Evolutionary conservation across 805 yeast species (phyloP).

Genomic region (Ogataea paradorogensis): DNA sequence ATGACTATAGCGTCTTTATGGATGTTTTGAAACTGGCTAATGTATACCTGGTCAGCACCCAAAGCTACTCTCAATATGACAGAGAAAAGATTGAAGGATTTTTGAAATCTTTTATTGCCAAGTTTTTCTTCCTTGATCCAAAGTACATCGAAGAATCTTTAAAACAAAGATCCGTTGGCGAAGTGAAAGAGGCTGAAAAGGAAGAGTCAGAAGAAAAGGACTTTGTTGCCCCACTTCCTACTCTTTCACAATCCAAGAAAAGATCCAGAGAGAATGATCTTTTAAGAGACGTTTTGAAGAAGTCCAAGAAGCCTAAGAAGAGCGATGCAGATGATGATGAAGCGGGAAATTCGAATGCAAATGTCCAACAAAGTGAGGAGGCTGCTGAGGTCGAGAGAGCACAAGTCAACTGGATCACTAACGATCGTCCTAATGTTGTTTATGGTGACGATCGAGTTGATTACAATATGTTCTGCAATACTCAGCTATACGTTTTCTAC

Average conservation of each 20-base stretch:
- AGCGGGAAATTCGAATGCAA: slow-evolving; percentile 8
- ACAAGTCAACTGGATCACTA: slow-evolving; percentile 34
- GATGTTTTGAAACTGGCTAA: slow-evolving; percentile 71
- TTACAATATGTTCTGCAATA: slow-evolving; percentile 82
- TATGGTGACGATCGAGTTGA: slow-evolving; percentile 43
- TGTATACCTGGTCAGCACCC: slow-evolving; percentile 62
- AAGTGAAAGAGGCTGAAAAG: slow-evolving; percentile 22
- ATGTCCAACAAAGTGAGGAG: slow-evolving; percentile 16
- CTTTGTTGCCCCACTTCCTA: slow-evolving; percentile 14
- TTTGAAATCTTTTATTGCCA: slow-evolving; percentile 62
- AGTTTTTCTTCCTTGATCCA: slow-evolving; percentile 64
- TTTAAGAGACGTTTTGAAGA: slow-evolving; percentile 57
- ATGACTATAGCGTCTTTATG: slow-evolving; percentile 63
- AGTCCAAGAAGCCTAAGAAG: slow-evolving; percentile 34
- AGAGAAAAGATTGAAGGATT: slow-evolving; percentile 73
- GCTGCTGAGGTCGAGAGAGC: slow-evolving; percentile 34
- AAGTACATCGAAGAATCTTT: slow-evolving; percentile 44
- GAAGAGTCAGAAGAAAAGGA: slow-evolving; percentile 26
- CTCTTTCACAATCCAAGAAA: slow-evolving; percentile 36
- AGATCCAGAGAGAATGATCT: slow-evolving; percentile 57
- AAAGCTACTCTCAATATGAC: slow-evolving; percentile 76
- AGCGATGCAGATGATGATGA: slow-evolving; percentile 23
- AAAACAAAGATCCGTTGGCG: slow-evolving; percentile 32
- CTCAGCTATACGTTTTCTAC: slow-evolving; percentile 84
- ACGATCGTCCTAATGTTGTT: slow-evolving; percentile 25